phyloP scores from a whole-genome alignment of 768 basidiomycete species.

The Dioszegia hungarica region DNA sequence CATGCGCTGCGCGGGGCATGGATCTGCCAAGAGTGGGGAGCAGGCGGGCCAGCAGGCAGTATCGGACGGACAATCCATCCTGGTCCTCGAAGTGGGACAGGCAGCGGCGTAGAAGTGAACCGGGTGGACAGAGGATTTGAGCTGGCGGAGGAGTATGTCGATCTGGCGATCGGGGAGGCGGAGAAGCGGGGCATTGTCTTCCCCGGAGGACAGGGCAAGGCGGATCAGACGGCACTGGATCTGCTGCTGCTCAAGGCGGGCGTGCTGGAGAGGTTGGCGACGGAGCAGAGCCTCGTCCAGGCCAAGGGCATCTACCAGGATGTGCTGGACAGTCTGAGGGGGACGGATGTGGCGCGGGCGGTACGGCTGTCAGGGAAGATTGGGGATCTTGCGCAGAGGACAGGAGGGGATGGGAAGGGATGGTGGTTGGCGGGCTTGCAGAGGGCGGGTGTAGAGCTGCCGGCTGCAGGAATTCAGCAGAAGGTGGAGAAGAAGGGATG shows the following conservation, averaged over 20 bases:
- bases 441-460: constrained; percentile 20
- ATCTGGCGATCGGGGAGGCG: constrained; percentile 37
- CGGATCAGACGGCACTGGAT: constrained; percentile 37
- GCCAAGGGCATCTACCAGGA: constrained; percentile 43
- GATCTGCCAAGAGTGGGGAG: constrained; percentile 42
- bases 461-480: not conserved
- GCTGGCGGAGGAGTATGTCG: constrained; percentile 42
- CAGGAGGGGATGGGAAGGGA: constrained; percentile 17
- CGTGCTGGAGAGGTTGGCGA: constrained; percentile 39
- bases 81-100: constrained; percentile 35
- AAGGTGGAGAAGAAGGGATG: constrained; percentile 12
- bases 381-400: constrained; percentile 33
- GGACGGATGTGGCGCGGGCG: constrained; percentile 14
- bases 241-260: constrained; percentile 44
- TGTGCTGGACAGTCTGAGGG: constrained; percentile 20
- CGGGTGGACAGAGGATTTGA: constrained; percentile 39
- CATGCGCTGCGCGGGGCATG: constrained; percentile 43
- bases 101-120: constrained; percentile 5
- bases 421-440: constrained; percentile 45
- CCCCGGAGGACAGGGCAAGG: constrained; percentile 21
- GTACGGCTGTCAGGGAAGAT: constrained; percentile 39
- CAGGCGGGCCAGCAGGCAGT: constrained; percentile 19
- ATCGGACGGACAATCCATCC: constrained; percentile 23
- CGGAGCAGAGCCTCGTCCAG: constrained; percentile 21
- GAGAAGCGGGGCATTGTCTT: constrained; percentile 32